Evolutionary conservation across 257 asterid genomes (phyloP).

Genomic region (Solanum dulcamara): DNA sequence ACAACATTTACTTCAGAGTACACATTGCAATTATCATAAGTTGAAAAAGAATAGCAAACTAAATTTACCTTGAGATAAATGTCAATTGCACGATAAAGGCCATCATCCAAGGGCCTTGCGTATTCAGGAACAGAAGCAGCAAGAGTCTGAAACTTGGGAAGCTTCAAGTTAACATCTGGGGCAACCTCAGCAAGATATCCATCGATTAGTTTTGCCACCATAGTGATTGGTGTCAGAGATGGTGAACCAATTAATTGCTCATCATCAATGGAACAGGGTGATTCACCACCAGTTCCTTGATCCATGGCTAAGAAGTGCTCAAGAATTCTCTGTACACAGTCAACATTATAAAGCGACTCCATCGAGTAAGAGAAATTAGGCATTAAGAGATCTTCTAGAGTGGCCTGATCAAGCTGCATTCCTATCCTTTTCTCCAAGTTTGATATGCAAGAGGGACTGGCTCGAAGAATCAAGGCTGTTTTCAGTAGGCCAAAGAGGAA

Average conservation of each 20-base stretch:
- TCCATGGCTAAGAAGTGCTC: conserved; percentile 87
- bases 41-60: neutral
- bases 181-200: conserved; percentile 97
- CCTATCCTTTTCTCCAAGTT: conserved; percentile 79
- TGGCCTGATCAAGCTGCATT: conserved; percentile 88
- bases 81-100: conserved; percentile 93
- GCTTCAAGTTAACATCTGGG: conserved; percentile 80
- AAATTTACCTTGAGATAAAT: conserved; percentile 72
- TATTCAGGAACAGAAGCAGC: conserved; percentile 90
- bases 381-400: conserved; percentile 93
- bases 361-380: conserved; percentile 69
- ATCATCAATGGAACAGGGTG: conserved; percentile 74
- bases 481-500: conserved; percentile 72
- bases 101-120: conserved; percentile 90
- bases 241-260: conserved; percentile 77
- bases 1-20: neutral
- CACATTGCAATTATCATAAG: neutral
- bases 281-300: conserved; percentile 53
- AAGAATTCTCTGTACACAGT: conserved; percentile 67
- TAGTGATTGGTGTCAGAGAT: conserved; percentile 77
- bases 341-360: conserved; percentile 95
- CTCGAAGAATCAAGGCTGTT: conserved; percentile 82
- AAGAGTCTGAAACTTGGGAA: conserved; percentile 76
- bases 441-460: conserved; percentile 38
- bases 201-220: conserved; percentile 84